These are phyloP conservation scores for Trebouxia sp. DNA, from an alignment of 139 green algal genomes.

Conservation along the genomic window DNA sequence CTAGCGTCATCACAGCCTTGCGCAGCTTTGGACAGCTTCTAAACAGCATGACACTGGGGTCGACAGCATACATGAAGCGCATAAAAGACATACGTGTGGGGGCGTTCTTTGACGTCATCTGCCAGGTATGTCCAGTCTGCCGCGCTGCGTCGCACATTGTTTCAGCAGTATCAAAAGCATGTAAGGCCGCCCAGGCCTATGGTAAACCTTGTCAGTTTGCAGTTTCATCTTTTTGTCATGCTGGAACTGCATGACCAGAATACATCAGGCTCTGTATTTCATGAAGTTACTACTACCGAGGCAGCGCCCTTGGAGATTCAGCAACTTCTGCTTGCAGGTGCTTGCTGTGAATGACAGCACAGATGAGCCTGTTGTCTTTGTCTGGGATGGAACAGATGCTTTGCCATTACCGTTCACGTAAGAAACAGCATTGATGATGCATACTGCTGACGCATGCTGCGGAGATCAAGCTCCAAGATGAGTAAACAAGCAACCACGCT, in stretches of 20 bases:
- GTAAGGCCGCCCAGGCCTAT: too few species aligned
- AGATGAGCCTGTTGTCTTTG: constrained; percentile 27
- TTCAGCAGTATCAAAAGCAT: too few species aligned
- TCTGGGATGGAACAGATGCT: constrained; percentile 54
- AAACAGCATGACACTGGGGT: neutral
- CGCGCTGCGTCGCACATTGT: neutral
- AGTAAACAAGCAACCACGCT: too few species aligned
- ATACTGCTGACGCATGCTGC: too few species aligned
- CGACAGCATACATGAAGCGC: constrained; percentile 36
- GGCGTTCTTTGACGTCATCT: constrained; percentile 41
- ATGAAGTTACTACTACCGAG: too few species aligned
- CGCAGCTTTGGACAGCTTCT: constrained; percentile 20
- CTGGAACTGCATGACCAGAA: neutral
- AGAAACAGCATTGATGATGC: neutral
- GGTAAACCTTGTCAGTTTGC: too few species aligned
- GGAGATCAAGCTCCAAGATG: too few species aligned
- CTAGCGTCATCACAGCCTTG: constrained; percentile 31
- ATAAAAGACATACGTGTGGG: constrained; percentile 36
- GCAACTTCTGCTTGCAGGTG: constrained; percentile 16
- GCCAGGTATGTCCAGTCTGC: constrained; percentile 4
- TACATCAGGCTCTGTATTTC: too few species aligned
- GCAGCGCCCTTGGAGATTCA: too few species aligned
- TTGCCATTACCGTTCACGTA: constrained; percentile 36
- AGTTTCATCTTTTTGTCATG: neutral
- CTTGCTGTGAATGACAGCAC: constrained; percentile 2